Base-by-base conservation (phyloP, 108 stramenopile genomes). In the Cyclotella baltica region DNA sequence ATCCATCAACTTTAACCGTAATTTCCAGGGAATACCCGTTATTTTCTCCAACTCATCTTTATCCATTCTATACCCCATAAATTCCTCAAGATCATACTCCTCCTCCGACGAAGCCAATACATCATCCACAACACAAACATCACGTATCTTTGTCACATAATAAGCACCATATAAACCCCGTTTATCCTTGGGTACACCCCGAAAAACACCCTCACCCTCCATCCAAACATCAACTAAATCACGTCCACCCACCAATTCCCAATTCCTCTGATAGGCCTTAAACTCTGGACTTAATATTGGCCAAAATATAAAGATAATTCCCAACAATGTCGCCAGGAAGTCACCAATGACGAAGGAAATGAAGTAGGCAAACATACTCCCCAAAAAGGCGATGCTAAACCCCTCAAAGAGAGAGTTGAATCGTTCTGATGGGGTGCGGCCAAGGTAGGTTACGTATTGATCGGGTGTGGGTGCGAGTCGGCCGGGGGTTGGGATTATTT, bases 81-180 rank as follows among this genome's bases (percentile, higher is more conserved):
- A 94, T 67, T 94, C 90, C 22, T 84, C 80, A 33, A 94, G 55
- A 64, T 87, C 85, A 62, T 90, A 94, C 70, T 94, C 91, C 16
- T 84, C 87, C 0, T 77, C 67, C 8, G 46, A 4, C 0, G 20
- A 6, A 13, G 87, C 70, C 2, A 69, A 38, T 1, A 86, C 82
- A 67, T 89, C 88, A 57, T 92, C 88, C 19, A 94, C 93, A 31
- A 94, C 91, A 75, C 83, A 88, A 13, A 90, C 87, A 78, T 92
- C 88, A 5, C 75, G 82, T 11, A 91, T 48, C 27, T 72, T 66
- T 28, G 88, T 81, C 19, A 91, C 61, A 65, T 90, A 91, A 31
- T 90, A 78, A 0, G 89, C 88, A 13, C 93, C 91, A 76, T 90
- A 92, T 58, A 94, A 70, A 4, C 93, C 93, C 11, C 81, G 80